phyloP scores from a whole-genome alignment of 306 rosid species.

The Delonix regia region DNA sequence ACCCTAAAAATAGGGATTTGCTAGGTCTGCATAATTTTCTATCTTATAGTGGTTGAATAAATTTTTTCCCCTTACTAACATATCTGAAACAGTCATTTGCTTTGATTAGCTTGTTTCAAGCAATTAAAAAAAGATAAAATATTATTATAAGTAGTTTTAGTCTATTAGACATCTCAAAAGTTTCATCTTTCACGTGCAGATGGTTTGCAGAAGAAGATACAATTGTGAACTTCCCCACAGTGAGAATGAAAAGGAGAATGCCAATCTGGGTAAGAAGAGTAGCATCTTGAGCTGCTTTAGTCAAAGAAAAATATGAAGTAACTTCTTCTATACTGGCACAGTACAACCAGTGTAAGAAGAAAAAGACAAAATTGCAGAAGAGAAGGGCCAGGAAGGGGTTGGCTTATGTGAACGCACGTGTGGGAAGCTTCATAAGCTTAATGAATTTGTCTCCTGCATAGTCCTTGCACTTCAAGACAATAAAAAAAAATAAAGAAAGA shows the following conservation, averaged over 20 bases:
- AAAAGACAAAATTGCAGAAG: conserved; percentile 21
- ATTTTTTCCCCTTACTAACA: neutral
- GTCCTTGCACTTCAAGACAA: conserved; percentile 35
- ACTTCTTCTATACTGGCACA: conserved; percentile 2
- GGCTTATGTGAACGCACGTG: conserved; percentile 49
- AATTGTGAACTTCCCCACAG: conserved; percentile 58
- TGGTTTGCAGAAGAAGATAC: conserved; percentile 54
- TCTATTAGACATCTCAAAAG: neutral
- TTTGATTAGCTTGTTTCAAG: neutral
- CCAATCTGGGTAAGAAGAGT: conserved; percentile 46
- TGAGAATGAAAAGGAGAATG: conserved; percentile 58
- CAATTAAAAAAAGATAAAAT: neutral
- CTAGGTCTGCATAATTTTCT: conserved; percentile 23
- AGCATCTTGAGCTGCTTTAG: conserved; percentile 36
- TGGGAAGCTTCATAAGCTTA: conserved; percentile 33
- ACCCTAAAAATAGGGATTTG: conserved; percentile 30
- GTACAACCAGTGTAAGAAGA: conserved; percentile 8
- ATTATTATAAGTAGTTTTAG: neutral
- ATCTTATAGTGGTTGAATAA: neutral
- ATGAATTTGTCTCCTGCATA: conserved; percentile 32
- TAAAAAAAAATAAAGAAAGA: neutral
- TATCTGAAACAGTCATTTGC: neutral
- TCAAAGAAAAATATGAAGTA: conserved; percentile 25
- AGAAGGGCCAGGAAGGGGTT: conserved; percentile 10
- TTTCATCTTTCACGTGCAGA: conserved; percentile 42